Conservation (phyloP, 495 filamentous ascomycete genomes). For the Poronia punctata region DNA sequence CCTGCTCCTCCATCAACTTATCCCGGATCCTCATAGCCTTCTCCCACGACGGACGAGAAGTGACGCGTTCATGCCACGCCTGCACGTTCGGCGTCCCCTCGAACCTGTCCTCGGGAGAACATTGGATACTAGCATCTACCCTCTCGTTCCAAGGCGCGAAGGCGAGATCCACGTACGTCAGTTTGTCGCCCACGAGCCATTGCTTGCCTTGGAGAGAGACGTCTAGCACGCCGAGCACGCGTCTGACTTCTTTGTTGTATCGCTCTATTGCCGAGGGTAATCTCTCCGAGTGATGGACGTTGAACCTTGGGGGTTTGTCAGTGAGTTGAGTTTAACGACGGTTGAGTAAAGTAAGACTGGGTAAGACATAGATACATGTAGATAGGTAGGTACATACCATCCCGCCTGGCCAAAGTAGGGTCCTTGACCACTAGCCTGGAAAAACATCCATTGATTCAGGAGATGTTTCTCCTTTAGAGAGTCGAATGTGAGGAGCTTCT, state of each 20-base stretch:
- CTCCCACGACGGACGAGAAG: constrained; percentile 7
- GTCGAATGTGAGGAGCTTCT: constrained; percentile 42
- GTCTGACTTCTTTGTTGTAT: constrained; percentile 35
- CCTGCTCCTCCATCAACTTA: constrained; percentile 21
- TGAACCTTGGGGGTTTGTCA: constrained; percentile 28
- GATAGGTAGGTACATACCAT: background rate
- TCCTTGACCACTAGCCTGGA: constrained; percentile 40
- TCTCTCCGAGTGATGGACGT: constrained; percentile 30
- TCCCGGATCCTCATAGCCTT: constrained; percentile 12
- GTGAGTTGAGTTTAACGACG: no score
- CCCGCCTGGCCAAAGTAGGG: constrained; percentile 37
- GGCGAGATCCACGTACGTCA: constrained; percentile 28
- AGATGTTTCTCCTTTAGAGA: background rate
- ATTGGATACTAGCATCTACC: background rate
- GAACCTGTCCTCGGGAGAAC: constrained; percentile 9
- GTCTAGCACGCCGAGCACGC: constrained; percentile 37
- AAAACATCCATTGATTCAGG: constrained; percentile 9
- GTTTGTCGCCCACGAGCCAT: constrained; percentile 18
- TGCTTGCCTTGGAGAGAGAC: constrained; percentile 8
- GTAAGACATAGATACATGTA: background rate
- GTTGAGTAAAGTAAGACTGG: background rate
- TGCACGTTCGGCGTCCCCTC: constrained; percentile 8
- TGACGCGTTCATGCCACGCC: constrained; percentile 15
- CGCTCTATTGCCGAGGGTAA: constrained; percentile 34
- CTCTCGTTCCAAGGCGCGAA: constrained; percentile 24